phyloP scores from a whole-genome alignment of 768 basidiomycete species.

The Russula griseocarnosa region DNA sequence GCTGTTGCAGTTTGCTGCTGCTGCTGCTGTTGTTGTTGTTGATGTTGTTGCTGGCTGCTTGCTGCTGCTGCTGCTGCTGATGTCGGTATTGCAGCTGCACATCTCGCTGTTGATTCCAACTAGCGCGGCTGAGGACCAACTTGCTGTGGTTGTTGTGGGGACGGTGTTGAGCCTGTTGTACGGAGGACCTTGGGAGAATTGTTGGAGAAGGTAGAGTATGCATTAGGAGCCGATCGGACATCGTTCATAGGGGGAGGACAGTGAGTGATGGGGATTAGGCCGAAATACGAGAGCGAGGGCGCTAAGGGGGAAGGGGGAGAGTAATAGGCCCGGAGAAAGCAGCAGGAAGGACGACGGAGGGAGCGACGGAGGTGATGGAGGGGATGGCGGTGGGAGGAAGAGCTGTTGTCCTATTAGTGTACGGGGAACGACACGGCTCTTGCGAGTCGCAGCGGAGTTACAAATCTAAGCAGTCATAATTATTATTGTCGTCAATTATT shows the following conservation, averaged over 20 bases:
- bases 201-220: constrained; percentile 21
- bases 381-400: constrained; percentile 31
- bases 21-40: constrained; percentile 12
- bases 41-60: not conserved
- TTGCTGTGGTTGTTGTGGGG: constrained; percentile 19
- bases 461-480: constrained; percentile 11
- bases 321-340: constrained; percentile 11
- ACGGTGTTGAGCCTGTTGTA: constrained; percentile 27
- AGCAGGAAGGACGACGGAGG: constrained; percentile 22
- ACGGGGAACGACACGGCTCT: constrained; percentile 26
- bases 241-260: constrained; percentile 28
- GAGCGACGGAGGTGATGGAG: constrained; percentile 25
- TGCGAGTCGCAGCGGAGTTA: constrained; percentile 26
- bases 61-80: constrained; percentile 19
- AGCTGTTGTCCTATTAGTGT: constrained; percentile 26
- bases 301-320: not conserved
- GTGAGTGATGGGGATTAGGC: constrained; percentile 16
- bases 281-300: not conserved
- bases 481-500: constrained; percentile 5
- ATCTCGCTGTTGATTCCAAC: constrained; percentile 24
- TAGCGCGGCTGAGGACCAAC: constrained; percentile 22
- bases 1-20: constrained; percentile 18
- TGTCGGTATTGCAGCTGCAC: constrained; percentile 20
- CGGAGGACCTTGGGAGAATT: constrained; percentile 17
- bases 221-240: constrained; percentile 29